Base-by-base conservation (phyloP, 2,329 filamentous ascomycete species). In the Colletotrichum trifolii region DNA sequence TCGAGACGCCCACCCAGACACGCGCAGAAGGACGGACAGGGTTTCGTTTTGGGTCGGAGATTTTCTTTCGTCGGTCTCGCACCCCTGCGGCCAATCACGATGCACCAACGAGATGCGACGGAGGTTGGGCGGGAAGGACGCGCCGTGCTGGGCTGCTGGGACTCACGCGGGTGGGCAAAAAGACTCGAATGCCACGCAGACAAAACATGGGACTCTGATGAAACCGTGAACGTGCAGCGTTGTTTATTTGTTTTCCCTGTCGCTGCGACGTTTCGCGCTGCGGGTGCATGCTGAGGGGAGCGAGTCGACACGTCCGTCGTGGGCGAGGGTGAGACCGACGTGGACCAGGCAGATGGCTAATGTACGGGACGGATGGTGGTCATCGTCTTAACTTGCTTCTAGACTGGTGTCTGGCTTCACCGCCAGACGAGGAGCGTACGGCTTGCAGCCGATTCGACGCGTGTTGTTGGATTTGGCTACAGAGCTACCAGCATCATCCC, bases 11-110 rank as follows among this genome's bases (percentile, higher is more conserved):
- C 60, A 64, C 35, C 49, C 60, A 64, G 15, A 54, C 42, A 49
- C 60, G 35, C 25, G 35, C 15, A 17, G 15, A 36, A 45, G 6
- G 15, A 15, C 47, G 42, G 25, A 12, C 58, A 61, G 58, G 49
- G 53, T 35, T 40, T 35, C 46, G 60, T 59, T 60, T 60, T 53
- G 25, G 60, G 15, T 60, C 60, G 60, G 60, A 60, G 60, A 64
- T 60, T 64, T 64, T 48, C 43, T 25, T 1, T 25, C 25, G 25
- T 25, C 25, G 25, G 25, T n/a, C 35, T 61, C 25, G 25, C 43
- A 42, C 49, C 54, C 47, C 47, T 50, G 47, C n/a, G 58, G 17
- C 54, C 55, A 60, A 60, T 60, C 33, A 48, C 48, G 54, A 35
- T 15, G 54, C n/a, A 13, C 36, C 42, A 39, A 42, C 34, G 12